Conservation (phyloP, 257 asterid species). For the Ligustrum vulgare region DNA sequence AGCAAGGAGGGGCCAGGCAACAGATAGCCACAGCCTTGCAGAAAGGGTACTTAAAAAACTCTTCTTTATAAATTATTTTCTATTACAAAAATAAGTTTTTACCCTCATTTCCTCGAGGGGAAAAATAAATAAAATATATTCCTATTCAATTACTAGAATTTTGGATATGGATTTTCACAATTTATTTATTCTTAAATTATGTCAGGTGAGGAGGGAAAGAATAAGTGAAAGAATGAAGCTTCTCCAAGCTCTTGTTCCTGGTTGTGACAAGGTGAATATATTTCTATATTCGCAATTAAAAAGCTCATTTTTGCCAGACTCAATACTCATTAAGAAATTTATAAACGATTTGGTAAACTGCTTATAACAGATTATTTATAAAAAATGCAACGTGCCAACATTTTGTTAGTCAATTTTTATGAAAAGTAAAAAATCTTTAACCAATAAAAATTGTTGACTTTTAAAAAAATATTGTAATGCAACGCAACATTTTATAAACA, state of each 20-base stretch:
- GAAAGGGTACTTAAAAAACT: constrained; percentile 46
- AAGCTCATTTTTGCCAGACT: no score
- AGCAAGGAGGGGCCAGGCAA: constrained; percentile 93
- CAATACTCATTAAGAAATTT: no score
- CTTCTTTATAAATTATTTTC: background rate
- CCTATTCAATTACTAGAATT: background rate
- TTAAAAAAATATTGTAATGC: no score
- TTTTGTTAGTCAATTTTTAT: no score
- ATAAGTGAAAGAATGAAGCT: constrained; percentile 87
- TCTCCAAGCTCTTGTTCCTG: constrained; percentile 81
- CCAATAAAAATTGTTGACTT: no score
- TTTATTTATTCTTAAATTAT: background rate
- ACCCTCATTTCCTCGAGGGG: background rate
- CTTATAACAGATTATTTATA: no score
- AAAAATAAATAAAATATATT: background rate
- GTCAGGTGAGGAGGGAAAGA: constrained; percentile 80
- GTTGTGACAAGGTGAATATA: constrained; percentile 78
- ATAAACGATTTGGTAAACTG: no score
- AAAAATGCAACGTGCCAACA: no score
- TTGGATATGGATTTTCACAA: background rate
- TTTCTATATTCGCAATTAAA: no score
- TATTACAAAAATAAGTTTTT: background rate
- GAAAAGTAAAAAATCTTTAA: no score
- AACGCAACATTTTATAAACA: no score
- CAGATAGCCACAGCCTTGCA: constrained; percentile 83